phyloP scores from a whole-genome alignment of 805 yeast species.

The Candida railenensis region DNA sequence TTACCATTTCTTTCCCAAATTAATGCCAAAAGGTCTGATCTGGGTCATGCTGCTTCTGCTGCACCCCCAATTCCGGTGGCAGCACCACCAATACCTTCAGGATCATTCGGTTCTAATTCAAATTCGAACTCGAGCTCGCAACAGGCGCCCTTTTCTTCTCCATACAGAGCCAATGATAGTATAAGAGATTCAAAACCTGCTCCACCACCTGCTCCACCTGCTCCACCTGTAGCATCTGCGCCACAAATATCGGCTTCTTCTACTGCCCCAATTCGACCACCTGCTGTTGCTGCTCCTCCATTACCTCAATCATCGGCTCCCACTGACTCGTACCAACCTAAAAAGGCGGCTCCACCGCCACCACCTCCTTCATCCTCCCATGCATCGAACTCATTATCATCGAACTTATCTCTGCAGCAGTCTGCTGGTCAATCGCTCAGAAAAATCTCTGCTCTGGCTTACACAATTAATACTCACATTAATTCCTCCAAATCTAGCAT shows the following conservation, averaged over 20 bases:
- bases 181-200: too few species aligned
- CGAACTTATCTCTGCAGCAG: constrained; percentile 41
- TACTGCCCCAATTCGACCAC: constrained; percentile 17
- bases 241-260: too few species aligned
- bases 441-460: constrained; percentile 62
- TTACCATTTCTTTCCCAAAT: constrained; percentile 60
- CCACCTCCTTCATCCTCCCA: constrained; percentile 27
- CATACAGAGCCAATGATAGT: constrained; percentile 6
- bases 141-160: too few species aligned
- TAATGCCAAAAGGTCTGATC: constrained; percentile 50
- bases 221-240: constrained; percentile 18
- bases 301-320: constrained; percentile 13
- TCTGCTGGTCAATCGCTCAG: constrained; percentile 51
- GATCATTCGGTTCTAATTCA: not conserved
- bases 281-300: constrained; percentile 25
- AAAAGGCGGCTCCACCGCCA: constrained; percentile 16
- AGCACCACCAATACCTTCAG: constrained; percentile 14
- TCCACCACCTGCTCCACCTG: constrained; percentile 25
- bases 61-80: constrained; percentile 17
- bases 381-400: too few species aligned
- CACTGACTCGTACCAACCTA: constrained; percentile 14
- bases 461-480: constrained; percentile 50
- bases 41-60: constrained; percentile 16
- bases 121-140: too few species aligned
- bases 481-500: constrained; percentile 24